Percentiles rank a stretch among this genome's conserved stretches.
These are phyloP conservation scores for Microthlaspi erraticum DNA, from an alignment of 345 rosid species.

Conservation along the genomic window DNA sequence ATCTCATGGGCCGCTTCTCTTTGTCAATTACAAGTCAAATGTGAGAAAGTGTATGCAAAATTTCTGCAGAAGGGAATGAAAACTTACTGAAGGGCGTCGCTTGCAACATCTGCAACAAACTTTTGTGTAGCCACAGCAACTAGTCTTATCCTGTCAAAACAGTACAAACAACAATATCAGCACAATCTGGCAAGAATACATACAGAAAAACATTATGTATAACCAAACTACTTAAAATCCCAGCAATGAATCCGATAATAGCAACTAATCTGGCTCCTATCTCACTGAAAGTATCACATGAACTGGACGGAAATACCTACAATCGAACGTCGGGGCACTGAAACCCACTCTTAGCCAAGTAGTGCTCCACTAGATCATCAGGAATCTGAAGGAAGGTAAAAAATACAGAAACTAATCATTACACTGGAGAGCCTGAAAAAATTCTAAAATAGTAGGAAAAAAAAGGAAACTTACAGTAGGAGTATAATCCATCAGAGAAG, in stretches of 20 bases:
- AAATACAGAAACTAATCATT: conserved; percentile 8
- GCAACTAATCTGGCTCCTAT: background rate
- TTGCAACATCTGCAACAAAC: conserved; percentile 92
- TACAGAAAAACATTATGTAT: background rate
- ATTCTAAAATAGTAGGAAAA: background rate
- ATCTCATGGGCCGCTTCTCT: background rate
- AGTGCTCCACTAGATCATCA: conserved; percentile 94
- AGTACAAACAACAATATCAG: conserved; percentile 15
- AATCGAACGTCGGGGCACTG: conserved; percentile 95
- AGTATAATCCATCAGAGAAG: conserved; percentile 86
- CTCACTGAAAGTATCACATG: background rate
- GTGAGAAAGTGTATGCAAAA: background rate
- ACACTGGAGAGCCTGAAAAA: background rate
- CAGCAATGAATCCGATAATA: background rate
- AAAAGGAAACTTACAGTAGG: conserved; percentile 58
- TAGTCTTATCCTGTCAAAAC: conserved; percentile 70
- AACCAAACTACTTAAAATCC: background rate
- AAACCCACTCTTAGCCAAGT: conserved; percentile 94
- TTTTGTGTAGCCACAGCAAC: conserved; percentile 98
- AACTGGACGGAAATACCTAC: conserved; percentile 60
- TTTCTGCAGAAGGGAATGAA: background rate
- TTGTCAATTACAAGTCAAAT: background rate
- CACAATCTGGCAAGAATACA: background rate
- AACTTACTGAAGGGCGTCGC: conserved; percentile 84
- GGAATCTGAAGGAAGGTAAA: conserved; percentile 62